These are phyloP conservation scores for Sabuloglossum arenarium DNA, from an alignment of 495 filamentous ascomycete species.

Conservation along the genomic window DNA sequence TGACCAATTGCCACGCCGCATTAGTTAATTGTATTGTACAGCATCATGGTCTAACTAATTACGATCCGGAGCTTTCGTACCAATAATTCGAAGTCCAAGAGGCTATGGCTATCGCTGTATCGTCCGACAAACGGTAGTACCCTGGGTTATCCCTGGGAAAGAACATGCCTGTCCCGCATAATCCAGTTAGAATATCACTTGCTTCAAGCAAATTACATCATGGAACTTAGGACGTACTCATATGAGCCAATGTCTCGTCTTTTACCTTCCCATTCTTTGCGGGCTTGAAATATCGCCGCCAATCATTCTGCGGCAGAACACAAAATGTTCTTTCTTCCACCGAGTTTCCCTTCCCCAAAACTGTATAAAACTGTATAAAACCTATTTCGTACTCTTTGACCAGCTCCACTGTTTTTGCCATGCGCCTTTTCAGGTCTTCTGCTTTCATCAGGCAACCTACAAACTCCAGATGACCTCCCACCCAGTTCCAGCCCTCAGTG, in stretches of 20 bases:
- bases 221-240: constrained; percentile 23
- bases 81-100: constrained; percentile 4
- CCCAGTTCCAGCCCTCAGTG: constrained; percentile 52
- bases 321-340: constrained; percentile 64
- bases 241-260: constrained; percentile 70
- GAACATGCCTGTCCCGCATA: constrained; percentile 4
- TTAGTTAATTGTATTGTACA: neutral
- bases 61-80: neutral
- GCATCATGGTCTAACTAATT: neutral
- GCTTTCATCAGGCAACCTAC: constrained; percentile 66
- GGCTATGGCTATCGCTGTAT: neutral
- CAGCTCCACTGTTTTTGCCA: constrained; percentile 35
- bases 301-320: constrained; percentile 42
- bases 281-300: constrained; percentile 13
- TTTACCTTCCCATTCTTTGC: constrained; percentile 48
- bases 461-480: constrained; percentile 83
- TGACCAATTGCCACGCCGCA: neutral
- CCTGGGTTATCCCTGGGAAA: constrained; percentile 7
- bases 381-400: constrained; percentile 26
- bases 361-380: constrained; percentile 67
- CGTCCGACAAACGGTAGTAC: constrained; percentile 4
- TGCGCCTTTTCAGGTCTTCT: constrained; percentile 50
- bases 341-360: constrained; percentile 34
- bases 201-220: neutral
- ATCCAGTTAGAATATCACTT: neutral